These are phyloP conservation scores for Diutina ranongensis DNA, from an alignment of 1,139 yeast genomes.

Conservation along the genomic window DNA sequence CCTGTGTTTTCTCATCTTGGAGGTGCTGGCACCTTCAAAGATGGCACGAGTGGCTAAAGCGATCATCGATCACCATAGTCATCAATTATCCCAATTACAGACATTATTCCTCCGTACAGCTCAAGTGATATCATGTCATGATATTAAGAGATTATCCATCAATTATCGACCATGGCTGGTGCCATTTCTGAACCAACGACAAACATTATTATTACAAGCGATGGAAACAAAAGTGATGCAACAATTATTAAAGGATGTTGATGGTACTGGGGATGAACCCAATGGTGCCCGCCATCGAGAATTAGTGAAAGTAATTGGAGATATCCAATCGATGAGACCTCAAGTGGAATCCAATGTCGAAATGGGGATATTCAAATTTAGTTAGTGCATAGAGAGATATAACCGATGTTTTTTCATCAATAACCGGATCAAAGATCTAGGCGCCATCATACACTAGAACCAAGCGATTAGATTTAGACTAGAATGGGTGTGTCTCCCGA, in stretches of 20 bases:
- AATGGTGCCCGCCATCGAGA: background rate
- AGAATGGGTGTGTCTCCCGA: background rate
- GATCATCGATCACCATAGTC: background rate
- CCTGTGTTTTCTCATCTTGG: constrained; percentile 32
- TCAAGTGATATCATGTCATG: background rate
- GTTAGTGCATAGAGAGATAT: too few species aligned
- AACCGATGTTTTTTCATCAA: too few species aligned
- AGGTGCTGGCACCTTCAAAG: constrained; percentile 14
- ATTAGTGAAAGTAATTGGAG: background rate
- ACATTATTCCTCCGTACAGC: background rate
- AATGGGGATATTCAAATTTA: background rate
- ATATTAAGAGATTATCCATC: constrained; percentile 1
- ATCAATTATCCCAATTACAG: background rate
- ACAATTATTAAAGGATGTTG: background rate
- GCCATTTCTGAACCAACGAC: background rate
- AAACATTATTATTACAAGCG: background rate
- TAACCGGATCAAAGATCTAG: too few species aligned
- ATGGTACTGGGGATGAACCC: background rate
- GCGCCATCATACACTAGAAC: too few species aligned
- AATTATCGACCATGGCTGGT: constrained; percentile 2
- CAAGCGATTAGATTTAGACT: background rate
- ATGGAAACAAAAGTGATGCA: background rate
- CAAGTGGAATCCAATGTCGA: background rate
- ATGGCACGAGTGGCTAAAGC: background rate
- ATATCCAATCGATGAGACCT: background rate